Evolutionary conservation across 768 basidiomycete genomes (phyloP).

Genomic region (Mycena polygramma): DNA sequence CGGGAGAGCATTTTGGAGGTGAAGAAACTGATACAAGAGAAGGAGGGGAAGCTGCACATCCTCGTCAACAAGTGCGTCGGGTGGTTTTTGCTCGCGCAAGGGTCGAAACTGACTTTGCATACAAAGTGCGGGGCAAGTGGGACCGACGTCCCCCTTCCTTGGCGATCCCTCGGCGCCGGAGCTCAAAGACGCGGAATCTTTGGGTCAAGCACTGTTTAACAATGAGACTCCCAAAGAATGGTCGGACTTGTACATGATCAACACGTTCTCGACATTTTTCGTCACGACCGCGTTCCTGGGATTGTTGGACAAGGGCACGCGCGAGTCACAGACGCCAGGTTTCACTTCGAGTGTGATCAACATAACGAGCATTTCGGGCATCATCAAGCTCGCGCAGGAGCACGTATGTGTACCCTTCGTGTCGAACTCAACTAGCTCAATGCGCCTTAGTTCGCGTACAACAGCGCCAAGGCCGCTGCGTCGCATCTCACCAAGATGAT

Average conservation of each 20-base stretch:
- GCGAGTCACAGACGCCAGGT: constrained; percentile 58
- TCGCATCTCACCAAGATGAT: constrained; percentile 84
- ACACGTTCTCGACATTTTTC: constrained; percentile 84
- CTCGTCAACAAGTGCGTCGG: constrained; percentile 82
- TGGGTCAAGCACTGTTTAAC: constrained; percentile 79
- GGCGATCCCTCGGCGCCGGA: constrained; percentile 68
- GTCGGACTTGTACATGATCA: constrained; percentile 72
- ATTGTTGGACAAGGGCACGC: constrained; percentile 78
- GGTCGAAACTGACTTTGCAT: neutral
- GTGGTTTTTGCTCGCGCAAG: neutral
- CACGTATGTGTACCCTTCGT: constrained; percentile 66
- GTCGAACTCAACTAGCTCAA: neutral
- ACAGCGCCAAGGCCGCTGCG: constrained; percentile 83
- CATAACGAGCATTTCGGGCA: constrained; percentile 82
- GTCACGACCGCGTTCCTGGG: constrained; percentile 83
- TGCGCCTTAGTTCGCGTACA: constrained; percentile 77
- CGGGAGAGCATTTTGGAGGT: constrained; percentile 73
- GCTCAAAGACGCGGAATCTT: constrained; percentile 70
- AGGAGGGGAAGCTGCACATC: constrained; percentile 81
- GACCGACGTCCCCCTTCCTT: constrained; percentile 73
- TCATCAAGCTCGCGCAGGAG: constrained; percentile 77
- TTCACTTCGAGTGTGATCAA: constrained; percentile 81
- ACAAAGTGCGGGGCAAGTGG: constrained; percentile 79
- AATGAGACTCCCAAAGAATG: constrained; percentile 75
- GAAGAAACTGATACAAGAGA: constrained; percentile 65